These are phyloP conservation scores for Vinca minor DNA, from an alignment of 257 asterid species.

Conservation along the genomic window DNA sequence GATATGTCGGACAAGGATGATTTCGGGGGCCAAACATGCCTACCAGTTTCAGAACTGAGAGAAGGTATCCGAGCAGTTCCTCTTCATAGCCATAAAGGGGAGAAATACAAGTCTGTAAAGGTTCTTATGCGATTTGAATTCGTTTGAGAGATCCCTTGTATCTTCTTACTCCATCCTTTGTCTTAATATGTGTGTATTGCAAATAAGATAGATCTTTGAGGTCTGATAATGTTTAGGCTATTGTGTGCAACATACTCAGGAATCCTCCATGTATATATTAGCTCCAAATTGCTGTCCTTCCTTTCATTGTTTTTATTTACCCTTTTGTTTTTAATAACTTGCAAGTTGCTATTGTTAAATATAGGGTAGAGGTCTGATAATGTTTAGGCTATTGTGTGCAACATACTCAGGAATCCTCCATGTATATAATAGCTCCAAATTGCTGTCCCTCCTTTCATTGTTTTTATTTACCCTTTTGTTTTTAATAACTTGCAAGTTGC, in stretches of 20 bases:
- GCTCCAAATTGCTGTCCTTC: background rate
- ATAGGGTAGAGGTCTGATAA: too few relatives aligned
- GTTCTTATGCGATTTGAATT: conserved; percentile 75
- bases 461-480: too few relatives aligned
- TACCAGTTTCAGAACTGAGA: conserved; percentile 64
- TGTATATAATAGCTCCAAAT: background rate
- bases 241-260: background rate
- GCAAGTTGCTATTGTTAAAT: too few relatives aligned
- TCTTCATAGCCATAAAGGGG: conserved; percentile 50
- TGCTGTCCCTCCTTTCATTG: too few relatives aligned
- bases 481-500: too few relatives aligned
- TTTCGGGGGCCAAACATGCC: conserved; percentile 76
- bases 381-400: background rate
- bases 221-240: background rate
- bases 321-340: background rate
- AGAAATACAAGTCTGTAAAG: conserved; percentile 46
- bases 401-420: background rate
- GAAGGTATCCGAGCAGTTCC: conserved; percentile 76
- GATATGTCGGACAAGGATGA: conserved; percentile 84
- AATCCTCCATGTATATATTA: background rate
- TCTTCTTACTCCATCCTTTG: background rate
- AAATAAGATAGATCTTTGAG: background rate
- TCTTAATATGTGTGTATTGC: background rate
- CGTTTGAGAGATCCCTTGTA: conserved; percentile 20
- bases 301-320: background rate